Evolutionary conservation across 2,329 filamentous ascomycete genomes (phyloP), one percentile per base, ranked within the genome.

Genomic region (Acephala macrosclerotiorum): DNA sequence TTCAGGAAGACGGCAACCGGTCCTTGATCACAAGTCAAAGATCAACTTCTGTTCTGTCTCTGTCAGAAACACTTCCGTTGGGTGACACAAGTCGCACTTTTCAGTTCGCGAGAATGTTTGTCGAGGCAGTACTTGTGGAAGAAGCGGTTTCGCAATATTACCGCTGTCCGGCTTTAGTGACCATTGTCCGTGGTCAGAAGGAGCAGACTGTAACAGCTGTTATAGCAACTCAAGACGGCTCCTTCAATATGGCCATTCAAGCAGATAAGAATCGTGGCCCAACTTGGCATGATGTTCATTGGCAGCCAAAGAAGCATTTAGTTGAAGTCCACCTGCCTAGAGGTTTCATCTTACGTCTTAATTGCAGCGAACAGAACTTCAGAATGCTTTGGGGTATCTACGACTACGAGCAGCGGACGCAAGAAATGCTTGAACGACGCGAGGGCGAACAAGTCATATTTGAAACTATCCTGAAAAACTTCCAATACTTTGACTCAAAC

Each of bases 241-340:
- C 91, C 22, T 84, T 97, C 65, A 93, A 94, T 70, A 80, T 97
- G 40, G 82, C 86, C 56, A 88, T 97, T 16, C 90, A 92, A 72
- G 82, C 85, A 29, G 89, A 89, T 73, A 89, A 89, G 71, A 88
- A 86, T 69, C 80, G 83, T 7, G 91, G 91, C 0, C 87, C 91
- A 1, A 89, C 87, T 0, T 97, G 94, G 94, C 87, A 92, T 7
- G 91, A 96, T 75, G 86, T 97, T 5, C 85, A 87, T 49, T 97
- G 94, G 94, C 89, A 89, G 64, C 84, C 89, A 20, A 89, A 91
- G 57, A 83, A 84, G 7, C 85, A 84, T 66, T 84, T 86, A 0
- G 83, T 97, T 64, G 87, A 89, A 22, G 77, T 97, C 42, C 87
- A 86, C 66, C 80, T 97, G 20, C 91, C 92, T 0, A 88, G 92